Base-by-base conservation (phyloP, 139 green algal genomes). In the Penium margaritaceum region DNA sequence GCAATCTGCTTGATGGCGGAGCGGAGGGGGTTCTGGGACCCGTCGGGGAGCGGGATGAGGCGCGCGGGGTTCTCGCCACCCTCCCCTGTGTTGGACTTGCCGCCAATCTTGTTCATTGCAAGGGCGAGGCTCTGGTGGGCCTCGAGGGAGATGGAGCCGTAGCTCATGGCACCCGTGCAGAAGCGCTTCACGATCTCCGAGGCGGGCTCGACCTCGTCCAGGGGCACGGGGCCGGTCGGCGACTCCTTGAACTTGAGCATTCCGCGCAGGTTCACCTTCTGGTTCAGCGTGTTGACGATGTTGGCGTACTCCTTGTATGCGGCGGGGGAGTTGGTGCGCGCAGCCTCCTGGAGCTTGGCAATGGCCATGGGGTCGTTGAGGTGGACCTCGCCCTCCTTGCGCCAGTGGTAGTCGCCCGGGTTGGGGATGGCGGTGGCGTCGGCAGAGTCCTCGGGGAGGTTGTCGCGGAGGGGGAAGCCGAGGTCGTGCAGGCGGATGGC, bases 41-140 rank as follows among this genome's bases (percentile, higher is more conserved):
- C 91, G 44, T 96, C 91, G 15, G 85, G 70, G 63, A 87, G 76
- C 2, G 87, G 89, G 68, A 85, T 72, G 63, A 97, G 80, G 37
- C 92, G 87, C 6, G 81, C 72, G n/a, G 85, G 78, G 83, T 97
- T 96, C 84, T 97, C 92, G n/a, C 92, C 92, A 62, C 91, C 91
- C 78, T 96, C 91, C 7, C 90, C 88, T 41, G 85, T 90, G 79
- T 90, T 89, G 47, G 66, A 78, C 84, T 92, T 95, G 36, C 90
- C 92, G 17, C 92, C 92, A 1, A 97, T 84, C 34, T 83, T 82
- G 86, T 97, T 97, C 92, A 97, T 97, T 46, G 92, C 92, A 39
- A 47, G 73, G 12, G 92, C 92, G 62, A 97, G 83, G 0, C 90
- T 95, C 47, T 89, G 91, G 83, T 97, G 92, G 2, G 92, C 87